Base-by-base conservation (phyloP, 768 basidiomycete species). In the Suillus sp. region DNA sequence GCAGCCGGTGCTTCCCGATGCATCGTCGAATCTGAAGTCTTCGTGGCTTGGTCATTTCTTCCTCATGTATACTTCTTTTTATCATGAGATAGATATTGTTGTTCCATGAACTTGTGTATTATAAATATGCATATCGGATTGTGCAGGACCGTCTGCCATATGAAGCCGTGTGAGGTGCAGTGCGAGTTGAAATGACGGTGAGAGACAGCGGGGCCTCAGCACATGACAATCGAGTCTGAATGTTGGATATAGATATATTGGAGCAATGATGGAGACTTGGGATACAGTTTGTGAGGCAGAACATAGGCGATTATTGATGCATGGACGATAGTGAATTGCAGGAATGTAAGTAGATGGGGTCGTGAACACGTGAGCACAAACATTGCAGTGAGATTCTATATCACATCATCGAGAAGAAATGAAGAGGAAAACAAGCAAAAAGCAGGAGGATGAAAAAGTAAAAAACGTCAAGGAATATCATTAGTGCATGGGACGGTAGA, bases 281-380 rank as follows among this genome's bases (percentile, higher is more conserved):
- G 48, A 38, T 40, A 57, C 56, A 57, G 25, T 38, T 57, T 57
- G 11, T 40, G 56, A 20, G 16, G 27, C 56, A 57, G 37, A 40
- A 40, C 51, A 57, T 57, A 57, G 8, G 56, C 40, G 56, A 57
- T 40, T 57, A 40, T 57, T 57, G 56, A 27, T 40, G 37, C 56
- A 30, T 40, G 38, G 37, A 18, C 9, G 22, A 38, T 56, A 18
- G 16, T 35, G n/a, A 34, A 55, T 14, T 47, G 35, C 22, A 16
- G n/a, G 14, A 35, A 34, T 16, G 56, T 57, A 57, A 13, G 25
- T 57, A 40, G 25, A 27, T 40, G 37, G 8, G 22, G 25, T 57
- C 56, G 56, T 57, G 55, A 38, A 37, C 18, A 27, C 37, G 13
- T 56, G 55, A 38, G 18, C 25, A 57, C 18, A 38, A 56, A 14